Conservation (phyloP, 208 protist species). For the Trypanosomatidae sp. region DNA sequence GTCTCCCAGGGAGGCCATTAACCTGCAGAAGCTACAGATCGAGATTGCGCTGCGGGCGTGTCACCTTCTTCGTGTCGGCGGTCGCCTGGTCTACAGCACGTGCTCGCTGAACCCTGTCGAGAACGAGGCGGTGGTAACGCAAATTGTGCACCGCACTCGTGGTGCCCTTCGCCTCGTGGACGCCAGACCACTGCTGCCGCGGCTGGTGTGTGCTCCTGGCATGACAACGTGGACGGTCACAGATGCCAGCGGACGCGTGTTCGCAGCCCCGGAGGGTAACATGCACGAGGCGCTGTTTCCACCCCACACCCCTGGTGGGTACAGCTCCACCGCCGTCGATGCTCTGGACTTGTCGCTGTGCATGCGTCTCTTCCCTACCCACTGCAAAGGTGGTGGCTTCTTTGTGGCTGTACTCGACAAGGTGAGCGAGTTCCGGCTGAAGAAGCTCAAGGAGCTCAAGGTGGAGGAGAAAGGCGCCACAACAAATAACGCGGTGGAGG, state of each 20-base stretch:
- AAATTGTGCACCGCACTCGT: slow-evolving; percentile 77
- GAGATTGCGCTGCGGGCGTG: slow-evolving; percentile 80
- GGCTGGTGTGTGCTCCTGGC: slow-evolving; percentile 67
- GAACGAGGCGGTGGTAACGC: slow-evolving; percentile 95
- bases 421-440: slow-evolving; percentile 60
- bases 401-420: slow-evolving; percentile 96
- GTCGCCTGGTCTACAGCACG: slow-evolving; percentile 96
- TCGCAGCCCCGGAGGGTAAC: slow-evolving; percentile 35
- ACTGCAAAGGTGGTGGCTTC: slow-evolving; percentile 97
- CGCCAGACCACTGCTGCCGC: slow-evolving; percentile 71
- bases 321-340: slow-evolving; percentile 54
- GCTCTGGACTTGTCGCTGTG: slow-evolving; percentile 79
- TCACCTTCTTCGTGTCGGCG: slow-evolving; percentile 75
- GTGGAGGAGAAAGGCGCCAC: neutral
- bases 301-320: slow-evolving; percentile 72
- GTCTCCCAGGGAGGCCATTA: slow-evolving; percentile 69
- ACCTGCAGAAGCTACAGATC: slow-evolving; percentile 84
- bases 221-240: slow-evolving; percentile 88
- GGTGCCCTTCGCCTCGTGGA: slow-evolving; percentile 92
- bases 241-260: slow-evolving; percentile 54
- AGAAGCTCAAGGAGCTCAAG: slow-evolving; percentile 27
- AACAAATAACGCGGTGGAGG: neutral
- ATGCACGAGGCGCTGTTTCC: slow-evolving; percentile 79
- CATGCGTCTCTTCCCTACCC: slow-evolving; percentile 94
- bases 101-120: slow-evolving; percentile 97